phyloP scores from a whole-genome alignment of 2,329 filamentous ascomycete species.

The Colletotrichum tabaci region DNA sequence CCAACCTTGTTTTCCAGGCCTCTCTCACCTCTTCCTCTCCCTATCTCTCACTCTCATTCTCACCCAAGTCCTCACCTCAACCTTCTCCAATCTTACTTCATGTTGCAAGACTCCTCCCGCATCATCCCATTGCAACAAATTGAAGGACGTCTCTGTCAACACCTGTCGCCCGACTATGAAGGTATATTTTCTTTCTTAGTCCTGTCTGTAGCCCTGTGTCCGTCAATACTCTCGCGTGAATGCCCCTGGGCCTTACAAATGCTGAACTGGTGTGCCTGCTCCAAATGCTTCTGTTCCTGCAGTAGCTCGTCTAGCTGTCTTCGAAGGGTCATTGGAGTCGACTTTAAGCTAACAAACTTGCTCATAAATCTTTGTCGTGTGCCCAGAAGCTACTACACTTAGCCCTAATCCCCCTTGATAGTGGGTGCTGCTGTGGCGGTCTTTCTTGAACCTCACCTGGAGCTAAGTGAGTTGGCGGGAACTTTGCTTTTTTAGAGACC shows the following conservation, averaged over 20 bases:
- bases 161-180: neutral
- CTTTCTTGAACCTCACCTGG: neutral
- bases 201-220: neutral
- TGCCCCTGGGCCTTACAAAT: neutral
- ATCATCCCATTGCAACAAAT: too few relatives aligned
- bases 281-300: neutral
- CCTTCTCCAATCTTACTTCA: neutral
- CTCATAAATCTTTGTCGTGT: too few relatives aligned
- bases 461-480: neutral
- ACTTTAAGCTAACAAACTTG: too few relatives aligned
- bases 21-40: neutral
- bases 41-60: neutral
- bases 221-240: neutral
- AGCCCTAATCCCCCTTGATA: neutral
- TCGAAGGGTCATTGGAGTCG: neutral
- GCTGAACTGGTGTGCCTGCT: neutral
- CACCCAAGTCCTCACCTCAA: neutral
- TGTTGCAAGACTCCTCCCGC: neutral
- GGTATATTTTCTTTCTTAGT: neutral
- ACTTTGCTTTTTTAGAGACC: neutral
- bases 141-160: neutral
- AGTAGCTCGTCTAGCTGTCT: neutral
- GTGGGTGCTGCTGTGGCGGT: neutral
- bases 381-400: neutral
- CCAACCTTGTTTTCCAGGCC: slow-evolving; percentile 7